phyloP scores from a whole-genome alignment of 371 early-diverging fungal genomes.

The Apophysomyces sp. region DNA sequence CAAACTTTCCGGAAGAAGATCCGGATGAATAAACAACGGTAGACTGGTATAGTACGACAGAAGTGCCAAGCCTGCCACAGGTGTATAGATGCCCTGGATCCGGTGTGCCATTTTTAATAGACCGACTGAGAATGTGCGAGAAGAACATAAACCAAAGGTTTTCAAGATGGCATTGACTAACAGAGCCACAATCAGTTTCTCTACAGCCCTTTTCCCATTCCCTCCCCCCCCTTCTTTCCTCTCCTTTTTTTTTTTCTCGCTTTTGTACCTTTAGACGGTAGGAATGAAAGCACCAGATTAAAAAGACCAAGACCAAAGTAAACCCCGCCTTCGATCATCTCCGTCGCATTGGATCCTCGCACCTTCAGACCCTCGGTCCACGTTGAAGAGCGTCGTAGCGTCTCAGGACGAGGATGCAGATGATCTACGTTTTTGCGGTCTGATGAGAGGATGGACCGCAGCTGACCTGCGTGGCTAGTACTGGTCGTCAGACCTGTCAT shows the following conservation, averaged over 20 bases:
- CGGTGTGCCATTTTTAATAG: constrained; percentile 14
- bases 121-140: constrained; percentile 11
- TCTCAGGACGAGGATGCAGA: background rate
- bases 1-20: constrained; percentile 11
- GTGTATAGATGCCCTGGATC: constrained; percentile 21
- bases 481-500: constrained; percentile 9
- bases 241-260: background rate
- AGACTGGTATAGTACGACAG: constrained; percentile 23
- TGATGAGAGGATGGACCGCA: background rate
- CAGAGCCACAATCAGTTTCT: background rate
- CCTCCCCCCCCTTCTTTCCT: background rate
- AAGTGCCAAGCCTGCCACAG: constrained; percentile 18
- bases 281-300: constrained; percentile 21
- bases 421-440: background rate
- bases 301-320: constrained; percentile 36
- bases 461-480: background rate
- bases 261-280: constrained; percentile 29
- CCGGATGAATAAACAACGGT: constrained; percentile 20
- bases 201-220: background rate
- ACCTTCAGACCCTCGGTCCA: background rate
- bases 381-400: background rate
- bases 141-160: constrained; percentile 21
- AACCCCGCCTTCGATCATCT: constrained; percentile 14
- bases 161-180: constrained; percentile 21
- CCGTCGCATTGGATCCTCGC: background rate